Evolutionary conservation across 257 asterid species (phyloP), one percentile per base, ranked within the genome.

Genomic region (Hygrophila difformis): DNA sequence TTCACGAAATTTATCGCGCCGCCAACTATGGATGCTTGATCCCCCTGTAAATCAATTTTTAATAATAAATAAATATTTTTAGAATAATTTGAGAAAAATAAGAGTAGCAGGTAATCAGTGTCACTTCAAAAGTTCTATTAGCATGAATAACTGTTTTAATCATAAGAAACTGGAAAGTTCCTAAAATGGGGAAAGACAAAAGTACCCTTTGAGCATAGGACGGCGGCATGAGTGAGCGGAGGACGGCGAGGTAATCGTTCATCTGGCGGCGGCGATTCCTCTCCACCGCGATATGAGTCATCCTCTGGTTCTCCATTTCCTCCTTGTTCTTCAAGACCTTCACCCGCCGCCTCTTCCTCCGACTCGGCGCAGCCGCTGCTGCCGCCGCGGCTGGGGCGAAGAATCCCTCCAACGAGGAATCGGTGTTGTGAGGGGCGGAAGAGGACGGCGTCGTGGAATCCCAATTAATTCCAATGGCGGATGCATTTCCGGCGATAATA

Each of bases 1-100:
- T 87, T 87, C 49, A 84, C 95, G 36, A 63, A 87, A 19, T 87
- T 81, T 12, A 87, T 87, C 26, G 95, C 97, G 16, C 95, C 95
- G 3, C 83, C 95, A 22, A 84, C 76, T 10, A 84, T 87, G 39
- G 97, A 87, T 33, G 97, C 97, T 71, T 87, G 97, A 69, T 87
- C 97, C 10, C 94, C 95, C 95, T 87, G 10, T 1, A 6, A 2
- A 26, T 26, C 4, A 26, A 5, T 3, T 0, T 8, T 0, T 3
- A 33, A 18, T 9, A 13, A 34, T 3, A 12, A 45, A 18, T 13
- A 14, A n/a, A n/a, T n/a, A n/a, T n/a, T n/a, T n/a, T n/a, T n/a
- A n/a, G n/a, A n/a, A n/a, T n/a, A n/a, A 18, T 23, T 12, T 22
- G 12, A 45, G 1, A 23, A 26, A 8, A 26, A 26, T 26, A 26